phyloP scores from a whole-genome alignment of 345 rosid genomes.

The Eutrema yunnanense region DNA sequence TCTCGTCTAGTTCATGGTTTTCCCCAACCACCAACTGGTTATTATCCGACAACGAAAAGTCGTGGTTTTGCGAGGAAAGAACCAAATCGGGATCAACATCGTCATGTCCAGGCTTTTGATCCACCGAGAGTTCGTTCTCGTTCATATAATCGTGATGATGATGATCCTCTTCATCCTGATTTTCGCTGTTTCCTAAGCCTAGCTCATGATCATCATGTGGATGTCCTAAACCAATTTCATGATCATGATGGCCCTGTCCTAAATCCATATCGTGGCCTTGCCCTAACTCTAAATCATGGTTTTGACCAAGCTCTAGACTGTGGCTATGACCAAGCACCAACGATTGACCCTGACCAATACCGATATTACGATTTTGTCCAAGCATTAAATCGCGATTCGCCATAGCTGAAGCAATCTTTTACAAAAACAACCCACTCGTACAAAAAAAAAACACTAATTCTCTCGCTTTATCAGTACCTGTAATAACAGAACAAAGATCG shows the following conservation, averaged over 20 bases:
- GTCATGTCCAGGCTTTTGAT: constrained; percentile 30
- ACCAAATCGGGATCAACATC: constrained; percentile 30
- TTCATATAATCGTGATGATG: constrained; percentile 46
- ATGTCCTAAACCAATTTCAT: constrained; percentile 58
- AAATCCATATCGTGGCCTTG: constrained; percentile 60
- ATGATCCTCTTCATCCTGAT: constrained; percentile 50
- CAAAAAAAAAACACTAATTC: not conserved
- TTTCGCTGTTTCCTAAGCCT: constrained; percentile 53
- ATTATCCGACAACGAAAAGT: constrained; percentile 44
- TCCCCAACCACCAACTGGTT: constrained; percentile 54
- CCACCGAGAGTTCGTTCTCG: constrained; percentile 47
- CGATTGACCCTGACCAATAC: constrained; percentile 61
- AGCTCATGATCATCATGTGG: constrained; percentile 45
- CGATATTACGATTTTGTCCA: constrained; percentile 59
- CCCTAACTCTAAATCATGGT: constrained; percentile 53
- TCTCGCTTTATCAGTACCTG: constrained; percentile 15
- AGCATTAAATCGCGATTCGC: constrained; percentile 77
- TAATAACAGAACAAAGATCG: not conserved
- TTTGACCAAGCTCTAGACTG: constrained; percentile 52
- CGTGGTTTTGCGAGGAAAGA: constrained; percentile 35
- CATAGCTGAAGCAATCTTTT: constrained; percentile 32
- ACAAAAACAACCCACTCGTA: not conserved
- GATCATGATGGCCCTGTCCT: constrained; percentile 41
- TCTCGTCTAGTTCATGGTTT: constrained; percentile 37
- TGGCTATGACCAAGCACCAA: constrained; percentile 63